phyloP scores from a whole-genome alignment of 2,329 filamentous ascomycete genomes.

The Botrytis pseudocinerea region DNA sequence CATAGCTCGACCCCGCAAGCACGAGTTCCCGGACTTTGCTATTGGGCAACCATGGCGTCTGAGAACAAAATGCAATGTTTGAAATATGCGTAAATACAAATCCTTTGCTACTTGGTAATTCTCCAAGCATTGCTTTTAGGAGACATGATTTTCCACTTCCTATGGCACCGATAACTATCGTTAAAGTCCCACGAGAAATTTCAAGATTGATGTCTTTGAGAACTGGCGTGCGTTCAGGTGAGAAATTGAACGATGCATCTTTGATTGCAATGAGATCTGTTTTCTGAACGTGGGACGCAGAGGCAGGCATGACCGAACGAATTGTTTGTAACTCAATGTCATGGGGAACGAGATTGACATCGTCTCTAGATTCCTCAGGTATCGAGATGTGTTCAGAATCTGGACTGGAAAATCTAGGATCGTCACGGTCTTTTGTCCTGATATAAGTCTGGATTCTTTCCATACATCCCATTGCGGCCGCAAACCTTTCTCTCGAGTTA shows the following conservation, averaged over 20 bases:
- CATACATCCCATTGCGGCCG: slow-evolving; percentile 9
- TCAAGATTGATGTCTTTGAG: slow-evolving; percentile 27
- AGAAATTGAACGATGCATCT: background rate
- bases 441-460: slow-evolving; percentile 18
- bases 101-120: slow-evolving; percentile 26
- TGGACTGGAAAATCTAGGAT: background rate
- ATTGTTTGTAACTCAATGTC: background rate
- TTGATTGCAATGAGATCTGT: background rate
- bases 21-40: slow-evolving; percentile 46
- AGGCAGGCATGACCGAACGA: background rate
- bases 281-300: background rate
- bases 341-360: background rate
- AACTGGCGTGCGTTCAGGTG: background rate
- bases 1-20: slow-evolving; percentile 37
- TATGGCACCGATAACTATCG: slow-evolving; percentile 39
- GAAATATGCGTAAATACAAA: slow-evolving; percentile 23
- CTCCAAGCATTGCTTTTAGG: slow-evolving; percentile 38
- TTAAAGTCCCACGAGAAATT: slow-evolving; percentile 25
- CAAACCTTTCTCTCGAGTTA: slow-evolving; percentile 6
- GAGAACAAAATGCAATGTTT: slow-evolving; percentile 46
- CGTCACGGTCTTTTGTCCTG: background rate
- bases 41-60: slow-evolving; percentile 49
- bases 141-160: slow-evolving; percentile 40
- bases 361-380: background rate
- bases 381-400: background rate